These are phyloP conservation scores for Gracilariopsis chorda DNA, from an alignment of 23 red algal species.

Conservation along the genomic window DNA sequence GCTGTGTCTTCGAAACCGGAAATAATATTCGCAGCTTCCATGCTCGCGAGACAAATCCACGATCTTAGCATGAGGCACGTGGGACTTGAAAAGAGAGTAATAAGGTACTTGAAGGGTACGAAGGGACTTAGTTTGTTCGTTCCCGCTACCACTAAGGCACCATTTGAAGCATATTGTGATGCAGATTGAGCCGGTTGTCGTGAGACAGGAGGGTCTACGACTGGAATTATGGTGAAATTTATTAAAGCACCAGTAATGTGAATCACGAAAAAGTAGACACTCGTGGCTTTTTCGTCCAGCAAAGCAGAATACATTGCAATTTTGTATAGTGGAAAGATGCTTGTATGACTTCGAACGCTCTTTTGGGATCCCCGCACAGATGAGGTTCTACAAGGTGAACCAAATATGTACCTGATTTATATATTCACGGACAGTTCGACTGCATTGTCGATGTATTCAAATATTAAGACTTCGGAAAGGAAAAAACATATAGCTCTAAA, in stretches of 20 bases:
- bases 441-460: background rate
- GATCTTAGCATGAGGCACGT: no score
- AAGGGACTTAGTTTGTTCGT: no score
- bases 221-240: background rate
- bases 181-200: background rate
- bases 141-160: no score
- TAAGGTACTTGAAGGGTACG: no score
- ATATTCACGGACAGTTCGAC: background rate
- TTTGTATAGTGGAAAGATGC: background rate
- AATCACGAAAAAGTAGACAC: background rate
- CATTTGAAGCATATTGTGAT: no score
- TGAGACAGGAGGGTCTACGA: background rate
- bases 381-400: background rate
- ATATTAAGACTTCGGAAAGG: background rate
- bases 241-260: background rate
- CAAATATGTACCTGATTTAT: background rate
- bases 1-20: no score
- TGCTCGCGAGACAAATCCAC: no score
- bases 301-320: conserved; percentile 2
- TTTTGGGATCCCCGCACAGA: background rate
- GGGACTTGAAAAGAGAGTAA: no score
- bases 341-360: background rate
- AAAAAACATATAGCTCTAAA: background rate
- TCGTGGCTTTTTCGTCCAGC: background rate
- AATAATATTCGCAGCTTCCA: no score